Evolutionary conservation across 257 asterid genomes (phyloP), one percentile per base, ranked within the genome.

Genomic region (Eustoma russellianum): DNA sequence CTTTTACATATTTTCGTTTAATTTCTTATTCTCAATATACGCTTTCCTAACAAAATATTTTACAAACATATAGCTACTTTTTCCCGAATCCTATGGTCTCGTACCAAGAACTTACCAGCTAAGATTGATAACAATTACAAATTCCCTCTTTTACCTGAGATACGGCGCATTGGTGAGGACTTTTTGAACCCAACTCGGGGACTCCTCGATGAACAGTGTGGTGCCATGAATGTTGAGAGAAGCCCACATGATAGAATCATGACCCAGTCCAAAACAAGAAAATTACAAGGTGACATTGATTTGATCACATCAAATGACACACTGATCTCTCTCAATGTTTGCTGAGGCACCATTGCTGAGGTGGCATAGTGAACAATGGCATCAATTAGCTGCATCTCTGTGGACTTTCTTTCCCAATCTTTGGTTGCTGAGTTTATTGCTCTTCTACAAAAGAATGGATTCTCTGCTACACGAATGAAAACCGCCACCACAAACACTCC

Each of bases 191-290:
- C 96, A 86, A 61, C 66, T 65, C 1, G 85, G 87, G 46, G 78
- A 88, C 67, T 90, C 98, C 68, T 90, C 98, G 14, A 90, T 79
- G 77, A 90, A 90, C 6, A 82, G 46, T 16, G 96, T 90, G 53
- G 48, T 72, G 61, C 98, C 98, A 46, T 78, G 76, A 11, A 88
- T 63, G 33, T 90, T 90, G 15, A 83, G 65, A 5, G 83, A 66
- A 13, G 85, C 77, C 96, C 98, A 90, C 96, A 86, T 90, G 14
- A 83, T 72, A 0, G 98, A 90, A 45, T 86, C 96, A 24, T 68
- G 83, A 7, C 96, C 98, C 15, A 90, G 76, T 19, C 98, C 96
- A 61, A 83, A 7, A 90, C 89, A 7, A 90, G 82, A 59, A 90
- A 83, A 53, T 84, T 75, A 68, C 78, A 60, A n/a, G 90, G 80